These are phyloP conservation scores for Neurospora tetrasperma DNA, from an alignment of 495 filamentous ascomycete genomes.

Conservation along the genomic window DNA sequence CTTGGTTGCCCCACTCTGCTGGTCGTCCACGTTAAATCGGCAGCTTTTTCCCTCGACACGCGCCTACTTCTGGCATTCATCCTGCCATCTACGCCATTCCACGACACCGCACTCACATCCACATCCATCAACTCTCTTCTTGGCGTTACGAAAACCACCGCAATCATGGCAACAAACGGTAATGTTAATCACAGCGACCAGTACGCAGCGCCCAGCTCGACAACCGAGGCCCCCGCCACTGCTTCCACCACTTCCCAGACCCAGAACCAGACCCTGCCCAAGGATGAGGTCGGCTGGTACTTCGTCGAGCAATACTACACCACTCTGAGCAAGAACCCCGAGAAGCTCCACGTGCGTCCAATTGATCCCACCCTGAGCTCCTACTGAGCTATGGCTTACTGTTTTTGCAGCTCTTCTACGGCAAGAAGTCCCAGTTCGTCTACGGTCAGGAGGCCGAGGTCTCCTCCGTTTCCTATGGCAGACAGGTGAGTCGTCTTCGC, in stretches of 20 bases:
- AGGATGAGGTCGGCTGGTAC: constrained; percentile 96
- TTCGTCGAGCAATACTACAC: constrained; percentile 99
- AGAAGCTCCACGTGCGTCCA: constrained; percentile 74
- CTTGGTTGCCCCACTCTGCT: neutral
- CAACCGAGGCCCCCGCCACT: constrained; percentile 12
- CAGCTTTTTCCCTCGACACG: constrained; percentile 4
- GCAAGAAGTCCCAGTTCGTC: constrained; percentile 71
- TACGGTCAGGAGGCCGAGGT: constrained; percentile 81
- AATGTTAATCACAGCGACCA: constrained; percentile 28
- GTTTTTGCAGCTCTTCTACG: constrained; percentile 56
- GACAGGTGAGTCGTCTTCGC: constrained; percentile 52
- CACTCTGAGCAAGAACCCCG: constrained; percentile 84
- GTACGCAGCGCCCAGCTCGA: constrained; percentile 20
- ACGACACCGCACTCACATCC: constrained; percentile 3
- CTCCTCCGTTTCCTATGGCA: constrained; percentile 69
- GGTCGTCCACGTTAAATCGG: neutral
- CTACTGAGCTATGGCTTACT: constrained; percentile 15
- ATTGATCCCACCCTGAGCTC: neutral
- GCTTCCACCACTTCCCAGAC: constrained; percentile 9
- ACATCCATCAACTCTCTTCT: neutral
- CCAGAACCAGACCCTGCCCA: constrained; percentile 33
- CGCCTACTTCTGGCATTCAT: constrained; percentile 9
- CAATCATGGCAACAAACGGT: constrained; percentile 43
- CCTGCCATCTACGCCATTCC: constrained; percentile 6
- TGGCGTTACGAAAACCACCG: constrained; percentile 1